Percentiles rank a stretch among this genome's conserved stretches.
These are phyloP conservation scores for Ceratobasidium papillatum DNA, from an alignment of 1,284 basidiomycete genomes.

Conservation along the genomic window DNA sequence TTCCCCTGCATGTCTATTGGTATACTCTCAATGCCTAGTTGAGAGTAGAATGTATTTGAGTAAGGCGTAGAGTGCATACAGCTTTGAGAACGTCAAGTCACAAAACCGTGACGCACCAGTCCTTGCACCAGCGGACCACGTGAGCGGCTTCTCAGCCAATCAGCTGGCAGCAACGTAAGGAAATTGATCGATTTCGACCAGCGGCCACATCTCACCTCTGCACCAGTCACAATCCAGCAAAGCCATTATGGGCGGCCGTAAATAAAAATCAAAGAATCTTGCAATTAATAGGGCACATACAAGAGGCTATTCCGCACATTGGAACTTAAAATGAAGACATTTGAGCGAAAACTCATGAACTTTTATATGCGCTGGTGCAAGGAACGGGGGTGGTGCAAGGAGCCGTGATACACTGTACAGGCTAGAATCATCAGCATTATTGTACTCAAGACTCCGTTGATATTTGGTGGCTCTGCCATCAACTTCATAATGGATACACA, in stretches of 20 bases:
- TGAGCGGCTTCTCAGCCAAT: too few species aligned
- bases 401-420: conserved; percentile 3
- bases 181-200: too few species aligned
- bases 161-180: too few species aligned
- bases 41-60: not conserved
- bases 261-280: not conserved
- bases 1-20: not conserved
- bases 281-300: not conserved
- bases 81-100: not conserved
- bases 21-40: not conserved
- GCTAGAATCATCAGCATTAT: too few species aligned
- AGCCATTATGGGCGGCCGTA: not conserved
- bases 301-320: not conserved
- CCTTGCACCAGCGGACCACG: too few species aligned
- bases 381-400: conserved; percentile 2
- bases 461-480: too few species aligned
- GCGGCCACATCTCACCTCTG: not conserved
- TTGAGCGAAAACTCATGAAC: not conserved
- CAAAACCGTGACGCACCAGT: not conserved
- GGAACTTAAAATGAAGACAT: not conserved
- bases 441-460: too few species aligned
- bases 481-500: too few species aligned
- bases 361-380: conserved; percentile 2
- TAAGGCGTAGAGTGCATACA: not conserved
- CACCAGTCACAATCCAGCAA: not conserved